Evolutionary conservation across 2,329 filamentous ascomycete species (phyloP).

Genomic region (Hymenoscyphus albidus): DNA sequence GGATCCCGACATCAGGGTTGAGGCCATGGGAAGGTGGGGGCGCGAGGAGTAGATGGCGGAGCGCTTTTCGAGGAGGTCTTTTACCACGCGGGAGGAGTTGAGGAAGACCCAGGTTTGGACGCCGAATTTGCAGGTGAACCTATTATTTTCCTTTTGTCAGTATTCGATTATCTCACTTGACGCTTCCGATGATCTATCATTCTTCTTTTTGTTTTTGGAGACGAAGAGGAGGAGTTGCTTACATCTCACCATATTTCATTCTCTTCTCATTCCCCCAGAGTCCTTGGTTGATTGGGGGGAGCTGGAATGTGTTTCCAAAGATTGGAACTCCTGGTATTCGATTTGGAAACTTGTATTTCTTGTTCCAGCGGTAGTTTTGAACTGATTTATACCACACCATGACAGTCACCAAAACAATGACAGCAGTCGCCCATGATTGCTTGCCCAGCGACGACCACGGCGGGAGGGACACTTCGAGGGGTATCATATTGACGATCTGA

Average conservation of each 20-base stretch:
- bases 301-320: slow-evolving; percentile 26
- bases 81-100: slow-evolving; percentile 40
- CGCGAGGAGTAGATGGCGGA: slow-evolving; percentile 26
- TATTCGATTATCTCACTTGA: too few relatives aligned
- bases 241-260: slow-evolving; percentile 28
- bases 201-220: background rate
- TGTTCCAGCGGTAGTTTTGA: slow-evolving; percentile 14
- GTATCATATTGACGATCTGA: too few relatives aligned
- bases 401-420: slow-evolving; percentile 9
- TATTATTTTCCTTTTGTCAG: slow-evolving; percentile 2
- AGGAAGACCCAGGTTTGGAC: slow-evolving; percentile 42
- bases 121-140: slow-evolving; percentile 27
- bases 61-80: slow-evolving; percentile 30
- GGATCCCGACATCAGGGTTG: slow-evolving; percentile 27
- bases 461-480: slow-evolving; percentile 3
- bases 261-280: slow-evolving; percentile 20
- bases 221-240: background rate
- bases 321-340: slow-evolving; percentile 23
- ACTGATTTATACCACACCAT: slow-evolving; percentile 18
- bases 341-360: slow-evolving; percentile 26
- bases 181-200: background rate
- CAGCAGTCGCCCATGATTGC: slow-evolving; percentile 7
- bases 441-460: background rate
- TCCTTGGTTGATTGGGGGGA: slow-evolving; percentile 21
- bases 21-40: slow-evolving; percentile 23